Percentiles rank a stretch among this genome's conserved stretches.
Evolutionary conservation across 768 basidiomycete genomes (phyloP).

Genomic region (Suillus cothurnatus): DNA sequence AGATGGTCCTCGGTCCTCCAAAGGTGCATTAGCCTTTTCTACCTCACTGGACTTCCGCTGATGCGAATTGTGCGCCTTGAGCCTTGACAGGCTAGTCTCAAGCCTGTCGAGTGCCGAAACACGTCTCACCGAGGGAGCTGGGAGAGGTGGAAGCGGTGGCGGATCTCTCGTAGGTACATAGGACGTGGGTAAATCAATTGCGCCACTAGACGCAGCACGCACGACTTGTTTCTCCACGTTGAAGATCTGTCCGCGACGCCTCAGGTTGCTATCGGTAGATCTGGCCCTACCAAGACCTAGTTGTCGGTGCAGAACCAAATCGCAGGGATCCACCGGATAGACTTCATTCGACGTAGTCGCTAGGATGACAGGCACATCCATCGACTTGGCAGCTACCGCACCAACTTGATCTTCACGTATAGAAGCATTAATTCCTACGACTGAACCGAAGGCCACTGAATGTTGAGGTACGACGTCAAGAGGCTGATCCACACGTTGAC

Average conservation of each 20-base stretch:
- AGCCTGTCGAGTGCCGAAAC: slow-evolving; percentile 36
- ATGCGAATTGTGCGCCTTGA: slow-evolving; percentile 33
- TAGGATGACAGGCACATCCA: slow-evolving; percentile 7
- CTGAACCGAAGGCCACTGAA: neutral
- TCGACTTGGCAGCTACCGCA: neutral
- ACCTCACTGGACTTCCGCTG: slow-evolving; percentile 25
- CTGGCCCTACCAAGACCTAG: neutral
- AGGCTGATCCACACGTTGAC: neutral
- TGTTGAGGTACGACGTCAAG: neutral
- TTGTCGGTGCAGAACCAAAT: slow-evolving; percentile 7
- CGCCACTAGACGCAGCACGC: neutral
- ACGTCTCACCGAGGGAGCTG: slow-evolving; percentile 17
- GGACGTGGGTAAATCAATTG: slow-evolving; percentile 16
- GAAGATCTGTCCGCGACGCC: slow-evolving; percentile 32
- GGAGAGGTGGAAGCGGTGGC: slow-evolving; percentile 23
- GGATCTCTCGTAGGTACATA: slow-evolving; percentile 18
- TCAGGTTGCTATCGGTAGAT: slow-evolving; percentile 2
- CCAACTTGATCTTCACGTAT: neutral
- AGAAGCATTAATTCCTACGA: neutral
- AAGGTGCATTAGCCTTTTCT: slow-evolving; percentile 11
- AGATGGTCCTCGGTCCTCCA: slow-evolving; percentile 18
- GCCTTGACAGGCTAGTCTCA: slow-evolving; percentile 35
- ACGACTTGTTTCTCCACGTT: slow-evolving; percentile 11
- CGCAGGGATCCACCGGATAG: neutral
- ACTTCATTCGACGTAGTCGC: neutral